phyloP scores from a whole-genome alignment of 495 filamentous ascomycete species.

The Hypoxylon perforatum region DNA sequence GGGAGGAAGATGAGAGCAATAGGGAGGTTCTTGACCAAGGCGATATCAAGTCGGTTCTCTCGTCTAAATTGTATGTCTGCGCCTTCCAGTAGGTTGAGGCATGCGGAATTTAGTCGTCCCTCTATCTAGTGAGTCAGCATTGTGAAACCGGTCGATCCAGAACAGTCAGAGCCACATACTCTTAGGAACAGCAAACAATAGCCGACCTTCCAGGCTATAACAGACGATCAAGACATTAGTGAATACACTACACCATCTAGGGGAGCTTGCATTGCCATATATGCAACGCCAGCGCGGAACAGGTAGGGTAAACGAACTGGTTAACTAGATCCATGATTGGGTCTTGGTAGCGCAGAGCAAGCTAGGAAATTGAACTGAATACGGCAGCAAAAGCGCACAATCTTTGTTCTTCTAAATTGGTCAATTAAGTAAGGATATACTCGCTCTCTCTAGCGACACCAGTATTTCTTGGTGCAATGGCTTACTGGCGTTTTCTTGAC shows the following conservation, averaged over 20 bases:
- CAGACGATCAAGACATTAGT: constrained; percentile 49
- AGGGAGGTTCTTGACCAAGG: constrained; percentile 92
- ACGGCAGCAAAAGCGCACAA: constrained; percentile 2
- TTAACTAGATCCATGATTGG: constrained; percentile 83
- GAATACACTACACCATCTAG: constrained; percentile 30
- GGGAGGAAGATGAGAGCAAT: constrained; percentile 98
- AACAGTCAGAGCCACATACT: constrained; percentile 67
- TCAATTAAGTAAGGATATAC: constrained; percentile 21
- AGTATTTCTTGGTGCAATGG: neutral
- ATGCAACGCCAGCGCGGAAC: constrained; percentile 5
- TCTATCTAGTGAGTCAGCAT: constrained; percentile 64
- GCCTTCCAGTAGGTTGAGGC: constrained; percentile 88
- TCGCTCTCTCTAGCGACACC: neutral
- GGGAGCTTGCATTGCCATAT: constrained; percentile 13
- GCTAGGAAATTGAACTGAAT: neutral
- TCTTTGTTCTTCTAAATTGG: constrained; percentile 5
- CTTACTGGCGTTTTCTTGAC: constrained; percentile 4
- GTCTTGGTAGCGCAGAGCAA: neutral
- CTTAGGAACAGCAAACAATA: constrained; percentile 97
- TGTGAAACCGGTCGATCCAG: neutral
- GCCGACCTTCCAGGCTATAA: constrained; percentile 84
- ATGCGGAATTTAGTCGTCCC: constrained; percentile 87
- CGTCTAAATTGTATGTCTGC: constrained; percentile 96
- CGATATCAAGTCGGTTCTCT: constrained; percentile 93
- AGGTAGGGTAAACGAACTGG: constrained; percentile 68